phyloP scores from a whole-genome alignment of 306 rosid genomes.

The Abrus precatorius region DNA sequence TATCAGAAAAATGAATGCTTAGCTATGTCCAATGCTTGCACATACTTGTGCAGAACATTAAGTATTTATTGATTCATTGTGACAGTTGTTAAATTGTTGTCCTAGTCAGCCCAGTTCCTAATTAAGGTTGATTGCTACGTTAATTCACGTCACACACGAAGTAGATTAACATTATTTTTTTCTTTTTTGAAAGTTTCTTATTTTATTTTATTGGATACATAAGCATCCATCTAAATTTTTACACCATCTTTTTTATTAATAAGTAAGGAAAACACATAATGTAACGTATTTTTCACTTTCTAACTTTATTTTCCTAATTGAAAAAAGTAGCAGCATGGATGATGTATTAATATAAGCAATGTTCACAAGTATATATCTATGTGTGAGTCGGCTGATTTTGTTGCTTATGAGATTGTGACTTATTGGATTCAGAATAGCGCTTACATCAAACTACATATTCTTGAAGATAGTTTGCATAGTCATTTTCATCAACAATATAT shows the following conservation, averaged over 20 bases:
- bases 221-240: not conserved
- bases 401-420: constrained; percentile 26
- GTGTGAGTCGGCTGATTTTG: constrained; percentile 34
- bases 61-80: not conserved
- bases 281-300: not conserved
- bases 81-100: not conserved
- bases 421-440: not conserved
- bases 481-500: constrained; percentile 20
- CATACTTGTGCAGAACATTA: not conserved
- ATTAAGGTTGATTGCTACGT: not conserved
- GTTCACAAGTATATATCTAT: not conserved
- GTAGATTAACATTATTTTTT: not conserved
- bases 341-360: not conserved
- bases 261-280: not conserved
- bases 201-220: not conserved
- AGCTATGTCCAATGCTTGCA: not conserved
- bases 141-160: not conserved
- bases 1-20: not conserved
- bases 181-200: not conserved
- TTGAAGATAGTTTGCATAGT: not conserved
- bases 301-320: not conserved
- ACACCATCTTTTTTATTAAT: not conserved
- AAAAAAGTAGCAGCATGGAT: not conserved
- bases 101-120: constrained; percentile 8
- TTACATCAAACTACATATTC: constrained; percentile 38